Percentiles rank a stretch among this genome's conserved stretches.
Conservation (phyloP, 176 grass and related monocot genomes). For the Chloris gayana region DNA sequence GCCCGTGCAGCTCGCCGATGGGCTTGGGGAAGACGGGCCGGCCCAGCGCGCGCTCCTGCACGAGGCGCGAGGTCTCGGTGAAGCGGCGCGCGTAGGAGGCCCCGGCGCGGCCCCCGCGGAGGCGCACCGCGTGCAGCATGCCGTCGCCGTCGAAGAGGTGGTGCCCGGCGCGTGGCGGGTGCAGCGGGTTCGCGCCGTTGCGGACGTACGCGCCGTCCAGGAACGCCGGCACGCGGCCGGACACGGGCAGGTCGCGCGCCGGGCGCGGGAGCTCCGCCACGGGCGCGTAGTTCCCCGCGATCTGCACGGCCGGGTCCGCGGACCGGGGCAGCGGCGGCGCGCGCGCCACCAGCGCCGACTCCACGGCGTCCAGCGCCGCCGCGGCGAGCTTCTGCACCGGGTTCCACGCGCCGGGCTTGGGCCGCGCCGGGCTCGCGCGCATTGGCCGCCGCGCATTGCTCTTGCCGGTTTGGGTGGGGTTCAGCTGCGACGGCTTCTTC, state of each 20-base stretch:
- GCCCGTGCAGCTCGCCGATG: constrained; percentile 94
- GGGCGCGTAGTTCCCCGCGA: constrained; percentile 83
- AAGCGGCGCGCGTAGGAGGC: constrained; percentile 77
- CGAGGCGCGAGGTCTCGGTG: constrained; percentile 77
- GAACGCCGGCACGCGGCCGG: constrained; percentile 46
- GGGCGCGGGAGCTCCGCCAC: constrained; percentile 51
- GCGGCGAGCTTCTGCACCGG: constrained; percentile 58
- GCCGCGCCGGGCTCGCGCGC: constrained; percentile 12
- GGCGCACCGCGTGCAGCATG: constrained; percentile 80
- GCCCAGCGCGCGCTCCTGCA: constrained; percentile 63
- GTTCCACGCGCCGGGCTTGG: constrained; percentile 43
- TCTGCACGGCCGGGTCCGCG: constrained; percentile 73
- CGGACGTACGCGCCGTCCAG: constrained; percentile 80
- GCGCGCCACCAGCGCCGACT: constrained; percentile 72
- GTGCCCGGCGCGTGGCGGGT: constrained; percentile 68
- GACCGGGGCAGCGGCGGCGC: constrained; percentile 55
- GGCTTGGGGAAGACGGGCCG: constrained; percentile 74
- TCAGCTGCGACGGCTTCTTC: too few relatives aligned
- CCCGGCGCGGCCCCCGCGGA: constrained; percentile 49
- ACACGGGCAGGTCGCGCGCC: background rate
- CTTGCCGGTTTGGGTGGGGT: background rate
- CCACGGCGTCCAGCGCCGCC: constrained; percentile 56
- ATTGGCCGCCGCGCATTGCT: constrained; percentile 6
- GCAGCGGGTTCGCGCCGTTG: constrained; percentile 85
- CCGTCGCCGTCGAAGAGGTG: constrained; percentile 98